phyloP scores from a whole-genome alignment of 306 rosid genomes.

The Acacia confusa region DNA sequence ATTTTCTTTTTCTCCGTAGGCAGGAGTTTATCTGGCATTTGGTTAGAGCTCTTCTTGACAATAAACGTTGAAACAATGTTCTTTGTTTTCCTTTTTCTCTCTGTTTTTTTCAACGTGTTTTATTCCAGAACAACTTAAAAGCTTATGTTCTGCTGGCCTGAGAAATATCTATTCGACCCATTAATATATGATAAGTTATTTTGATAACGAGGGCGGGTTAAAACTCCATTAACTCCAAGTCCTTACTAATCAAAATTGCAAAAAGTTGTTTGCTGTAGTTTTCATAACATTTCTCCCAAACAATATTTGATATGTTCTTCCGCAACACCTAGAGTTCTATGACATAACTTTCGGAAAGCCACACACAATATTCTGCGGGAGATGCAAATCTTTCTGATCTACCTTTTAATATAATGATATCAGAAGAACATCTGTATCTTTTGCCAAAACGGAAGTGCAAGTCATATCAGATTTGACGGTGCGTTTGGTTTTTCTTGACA shows the following conservation, averaged over 20 bases:
- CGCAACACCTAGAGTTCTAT: neutral
- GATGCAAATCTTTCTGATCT: neutral
- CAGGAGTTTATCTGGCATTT: neutral
- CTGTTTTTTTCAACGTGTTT: neutral
- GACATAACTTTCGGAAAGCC: neutral
- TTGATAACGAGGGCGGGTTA: neutral
- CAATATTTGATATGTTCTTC: neutral
- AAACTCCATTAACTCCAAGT: neutral
- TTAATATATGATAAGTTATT: neutral
- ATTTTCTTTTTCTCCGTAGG: neutral
- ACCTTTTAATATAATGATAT: neutral
- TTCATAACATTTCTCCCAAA: neutral
- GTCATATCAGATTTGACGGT: neutral
- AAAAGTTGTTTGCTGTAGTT: neutral
- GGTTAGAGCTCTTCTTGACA: neutral
- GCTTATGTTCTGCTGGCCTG: neutral
- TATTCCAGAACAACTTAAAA: neutral
- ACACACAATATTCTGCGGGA: too few relatives aligned
- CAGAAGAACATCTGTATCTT: neutral
- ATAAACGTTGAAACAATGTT: neutral
- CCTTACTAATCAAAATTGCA: neutral
- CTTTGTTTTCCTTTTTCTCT: neutral
- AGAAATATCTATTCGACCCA: neutral
- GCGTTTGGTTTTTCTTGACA: slow-evolving; percentile 16
- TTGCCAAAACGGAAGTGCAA: neutral